Conservation (phyloP, 2,329 filamentous ascomycete genomes). For the Cordyceps militaris region DNA sequence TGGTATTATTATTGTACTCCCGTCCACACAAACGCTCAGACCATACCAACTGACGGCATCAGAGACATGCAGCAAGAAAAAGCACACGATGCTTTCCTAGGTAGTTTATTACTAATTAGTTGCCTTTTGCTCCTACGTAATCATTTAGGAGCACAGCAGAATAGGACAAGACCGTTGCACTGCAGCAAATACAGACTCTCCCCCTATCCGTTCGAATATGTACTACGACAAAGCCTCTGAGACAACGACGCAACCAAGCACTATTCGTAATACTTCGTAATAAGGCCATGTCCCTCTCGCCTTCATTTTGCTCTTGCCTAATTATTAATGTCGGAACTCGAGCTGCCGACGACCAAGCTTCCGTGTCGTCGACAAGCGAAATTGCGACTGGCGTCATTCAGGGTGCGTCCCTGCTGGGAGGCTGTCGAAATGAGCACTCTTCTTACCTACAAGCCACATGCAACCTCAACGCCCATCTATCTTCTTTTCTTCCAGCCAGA, state of each 20-base stretch:
- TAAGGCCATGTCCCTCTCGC: background rate
- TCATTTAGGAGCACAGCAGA: background rate
- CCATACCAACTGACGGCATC: background rate
- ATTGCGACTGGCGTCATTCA: slow-evolving; percentile 12
- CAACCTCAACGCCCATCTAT: background rate
- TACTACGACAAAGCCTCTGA: background rate
- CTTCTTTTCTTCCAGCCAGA: background rate
- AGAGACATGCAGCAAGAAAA: slow-evolving; percentile 9
- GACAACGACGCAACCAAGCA: background rate
- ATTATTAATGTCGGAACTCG: background rate
- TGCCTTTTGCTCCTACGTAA: background rate
- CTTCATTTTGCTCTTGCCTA: background rate
- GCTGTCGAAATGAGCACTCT: background rate
- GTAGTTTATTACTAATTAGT: too few relatives aligned
- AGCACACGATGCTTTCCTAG: background rate
- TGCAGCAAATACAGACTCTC: slow-evolving; percentile 6
- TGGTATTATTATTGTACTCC: background rate
- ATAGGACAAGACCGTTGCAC: background rate
- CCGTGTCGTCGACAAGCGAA: background rate
- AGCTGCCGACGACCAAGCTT: background rate
- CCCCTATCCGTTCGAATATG: background rate
- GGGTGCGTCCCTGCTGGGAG: background rate
- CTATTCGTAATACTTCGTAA: background rate
- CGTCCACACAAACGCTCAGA: background rate
- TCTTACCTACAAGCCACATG: background rate